A percentile compares a stretch with the other conserved stretches of the same genome.
Conservation (phyloP, 202 grass and related monocot species). For the Panicum virgatum region DNA sequence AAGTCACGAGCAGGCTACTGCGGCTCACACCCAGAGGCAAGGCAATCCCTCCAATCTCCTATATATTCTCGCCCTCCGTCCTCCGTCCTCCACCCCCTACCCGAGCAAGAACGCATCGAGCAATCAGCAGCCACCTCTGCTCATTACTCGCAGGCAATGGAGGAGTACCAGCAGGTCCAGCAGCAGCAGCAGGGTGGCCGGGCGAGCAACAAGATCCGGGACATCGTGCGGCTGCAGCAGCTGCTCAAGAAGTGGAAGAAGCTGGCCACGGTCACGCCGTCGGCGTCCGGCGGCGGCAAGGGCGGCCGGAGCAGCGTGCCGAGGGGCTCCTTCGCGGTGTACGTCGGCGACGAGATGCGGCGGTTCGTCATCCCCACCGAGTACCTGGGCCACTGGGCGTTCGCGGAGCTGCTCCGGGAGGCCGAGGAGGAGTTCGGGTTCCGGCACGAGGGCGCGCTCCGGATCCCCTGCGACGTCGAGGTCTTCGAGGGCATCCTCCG, state of each 20-base stretch:
- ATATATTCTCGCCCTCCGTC: conserved; percentile 41
- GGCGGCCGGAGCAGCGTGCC: conserved; percentile 43
- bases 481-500: conserved; percentile 64
- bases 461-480: conserved; percentile 70
- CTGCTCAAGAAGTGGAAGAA: conserved; percentile 88
- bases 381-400: conserved; percentile 72
- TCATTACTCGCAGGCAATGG: conserved; percentile 20
- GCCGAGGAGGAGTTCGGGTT: conserved; percentile 95
- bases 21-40: conserved; percentile 27
- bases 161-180: conserved; percentile 30
- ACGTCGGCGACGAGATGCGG: conserved; percentile 82
- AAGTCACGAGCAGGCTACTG: conserved; percentile 29
- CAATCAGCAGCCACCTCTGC: not conserved
- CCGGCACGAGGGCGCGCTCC: conserved; percentile 68
- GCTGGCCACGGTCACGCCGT: conserved; percentile 46
- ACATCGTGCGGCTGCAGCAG: conserved; percentile 78
- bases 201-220: conserved; percentile 77
- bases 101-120: conserved; percentile 14
- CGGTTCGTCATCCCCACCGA: conserved; percentile 82
- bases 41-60: conserved; percentile 14
- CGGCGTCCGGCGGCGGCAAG: not conserved
- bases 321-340: conserved; percentile 74
- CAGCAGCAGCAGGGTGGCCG: conserved; percentile 26
- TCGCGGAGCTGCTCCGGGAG: conserved; percentile 71
- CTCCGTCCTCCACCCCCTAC: not conserved